Percentiles rank a stretch among this genome's conserved stretches.
Conservation (phyloP, 768 basidiomycete species). For the Leccinum boreale region DNA sequence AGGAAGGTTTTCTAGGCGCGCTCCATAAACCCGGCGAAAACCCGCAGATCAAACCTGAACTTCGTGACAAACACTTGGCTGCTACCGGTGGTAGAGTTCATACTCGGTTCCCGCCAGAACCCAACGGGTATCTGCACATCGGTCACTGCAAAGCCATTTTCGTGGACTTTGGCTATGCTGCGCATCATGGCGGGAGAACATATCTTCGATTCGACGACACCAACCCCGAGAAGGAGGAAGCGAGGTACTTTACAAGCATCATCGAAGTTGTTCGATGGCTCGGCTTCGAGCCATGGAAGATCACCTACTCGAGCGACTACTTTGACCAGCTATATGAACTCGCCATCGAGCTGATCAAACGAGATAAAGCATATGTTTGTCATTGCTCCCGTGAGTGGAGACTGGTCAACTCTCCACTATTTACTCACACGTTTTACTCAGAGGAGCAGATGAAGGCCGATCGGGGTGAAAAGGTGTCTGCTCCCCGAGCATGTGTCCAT, state of each 20-base stretch:
- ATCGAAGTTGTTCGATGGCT: slow-evolving; percentile 95
- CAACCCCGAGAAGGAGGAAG: slow-evolving; percentile 98
- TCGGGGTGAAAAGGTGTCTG: slow-evolving; percentile 80
- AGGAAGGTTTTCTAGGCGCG: slow-evolving; percentile 89
- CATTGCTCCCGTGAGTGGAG: slow-evolving; percentile 83
- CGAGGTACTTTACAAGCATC: slow-evolving; percentile 92
- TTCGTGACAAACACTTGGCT: slow-evolving; percentile 79
- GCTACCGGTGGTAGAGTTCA: slow-evolving; percentile 80
- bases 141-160: slow-evolving; percentile 99
- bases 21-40: slow-evolving; percentile 95
- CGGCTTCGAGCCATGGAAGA: slow-evolving; percentile 97
- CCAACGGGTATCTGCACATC: slow-evolving; percentile 93
- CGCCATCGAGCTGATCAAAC: slow-evolving; percentile 82
- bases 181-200: slow-evolving; percentile 86
- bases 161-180: slow-evolving; percentile 97
- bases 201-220: slow-evolving; percentile 98
- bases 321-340: slow-evolving; percentile 84
- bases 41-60: slow-evolving; percentile 73
- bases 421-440: slow-evolving; percentile 30
- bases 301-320: slow-evolving; percentile 98
- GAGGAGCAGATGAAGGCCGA: slow-evolving; percentile 91
- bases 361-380: slow-evolving; percentile 93
- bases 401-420: background rate
- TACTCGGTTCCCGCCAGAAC: slow-evolving; percentile 98
- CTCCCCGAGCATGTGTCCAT: slow-evolving; percentile 83